Conservation (phyloP, 169 alveolate genomes). For the Fabrea salina region DNA sequence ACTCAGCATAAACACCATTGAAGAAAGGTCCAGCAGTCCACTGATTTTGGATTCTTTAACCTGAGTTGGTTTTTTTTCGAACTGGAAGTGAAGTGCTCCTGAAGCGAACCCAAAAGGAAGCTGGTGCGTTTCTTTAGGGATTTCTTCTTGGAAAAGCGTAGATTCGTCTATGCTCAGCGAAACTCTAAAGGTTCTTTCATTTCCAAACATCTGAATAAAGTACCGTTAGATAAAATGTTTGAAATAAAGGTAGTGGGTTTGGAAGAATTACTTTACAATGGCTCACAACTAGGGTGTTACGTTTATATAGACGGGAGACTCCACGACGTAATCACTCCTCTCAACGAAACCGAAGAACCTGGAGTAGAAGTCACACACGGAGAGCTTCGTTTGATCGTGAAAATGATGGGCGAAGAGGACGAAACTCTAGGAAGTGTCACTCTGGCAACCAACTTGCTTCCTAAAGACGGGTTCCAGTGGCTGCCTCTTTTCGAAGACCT, state of each 20-base stretch:
- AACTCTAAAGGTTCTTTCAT: too few relatives aligned
- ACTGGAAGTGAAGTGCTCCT: constrained; percentile 17
- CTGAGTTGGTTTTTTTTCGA: not conserved
- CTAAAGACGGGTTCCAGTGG: constrained; percentile 18
- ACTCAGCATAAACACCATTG: not conserved
- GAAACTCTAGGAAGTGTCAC: not conserved
- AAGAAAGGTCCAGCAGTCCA: not conserved
- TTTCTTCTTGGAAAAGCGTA: too few relatives aligned
- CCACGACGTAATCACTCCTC: constrained; percentile 23
- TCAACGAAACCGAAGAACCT: not conserved
- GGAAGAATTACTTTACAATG: not conserved
- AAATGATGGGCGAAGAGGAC: not conserved
- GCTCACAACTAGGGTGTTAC: constrained; percentile 1
- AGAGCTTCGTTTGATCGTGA: not conserved
- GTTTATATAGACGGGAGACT: not conserved
- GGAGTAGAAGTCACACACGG: constrained; percentile 6
- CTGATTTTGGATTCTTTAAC: not conserved
- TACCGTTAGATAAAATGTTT: too few relatives aligned
- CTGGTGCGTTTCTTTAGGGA: constrained; percentile 20
- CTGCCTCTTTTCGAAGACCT: constrained; percentile 12
- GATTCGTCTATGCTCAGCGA: too few relatives aligned
- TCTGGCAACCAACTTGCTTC: not conserved
- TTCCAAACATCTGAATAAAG: too few relatives aligned
- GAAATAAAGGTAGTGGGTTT: not conserved
- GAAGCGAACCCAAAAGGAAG: constrained; percentile 23